Evolutionary conservation across 2,329 filamentous ascomycete species (phyloP).

Genomic region (Penicillium brasilianum): DNA sequence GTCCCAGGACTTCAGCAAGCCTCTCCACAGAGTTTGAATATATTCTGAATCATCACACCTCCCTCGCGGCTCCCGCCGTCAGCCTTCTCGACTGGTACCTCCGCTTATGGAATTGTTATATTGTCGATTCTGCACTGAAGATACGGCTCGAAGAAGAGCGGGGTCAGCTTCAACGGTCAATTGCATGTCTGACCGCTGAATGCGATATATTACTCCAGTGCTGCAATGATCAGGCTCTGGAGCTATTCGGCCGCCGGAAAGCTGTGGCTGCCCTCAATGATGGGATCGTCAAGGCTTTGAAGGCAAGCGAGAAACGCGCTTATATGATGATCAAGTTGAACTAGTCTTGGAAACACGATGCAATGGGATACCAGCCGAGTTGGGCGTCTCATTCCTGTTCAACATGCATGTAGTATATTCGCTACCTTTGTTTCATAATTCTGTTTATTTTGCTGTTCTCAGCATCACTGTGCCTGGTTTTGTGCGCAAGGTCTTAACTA

Average conservation of each 20-base stretch:
- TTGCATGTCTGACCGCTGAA: background rate
- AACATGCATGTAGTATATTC: background rate
- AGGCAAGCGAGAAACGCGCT: background rate
- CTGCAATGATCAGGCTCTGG: background rate
- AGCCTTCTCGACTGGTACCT: no score
- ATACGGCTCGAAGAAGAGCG: background rate
- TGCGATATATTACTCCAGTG: background rate
- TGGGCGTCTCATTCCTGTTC: background rate
- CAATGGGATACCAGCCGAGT: background rate
- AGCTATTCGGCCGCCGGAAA: background rate
- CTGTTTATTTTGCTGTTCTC: background rate
- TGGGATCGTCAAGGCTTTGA: background rate
- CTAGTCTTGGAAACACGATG: background rate
- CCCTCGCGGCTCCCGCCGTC: no score
- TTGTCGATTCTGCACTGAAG: background rate
- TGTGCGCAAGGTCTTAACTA: background rate
- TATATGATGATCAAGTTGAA: background rate
- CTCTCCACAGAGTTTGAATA: no score
- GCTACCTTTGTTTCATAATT: background rate
- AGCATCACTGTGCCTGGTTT: background rate
- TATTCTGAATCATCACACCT: no score
- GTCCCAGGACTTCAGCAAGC: no score
- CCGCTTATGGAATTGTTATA: background rate
- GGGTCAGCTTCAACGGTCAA: background rate
- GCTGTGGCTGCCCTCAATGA: no score